Conservation (phyloP, 495 filamentous ascomycete genomes). For the Cercophora newfieldiana region DNA sequence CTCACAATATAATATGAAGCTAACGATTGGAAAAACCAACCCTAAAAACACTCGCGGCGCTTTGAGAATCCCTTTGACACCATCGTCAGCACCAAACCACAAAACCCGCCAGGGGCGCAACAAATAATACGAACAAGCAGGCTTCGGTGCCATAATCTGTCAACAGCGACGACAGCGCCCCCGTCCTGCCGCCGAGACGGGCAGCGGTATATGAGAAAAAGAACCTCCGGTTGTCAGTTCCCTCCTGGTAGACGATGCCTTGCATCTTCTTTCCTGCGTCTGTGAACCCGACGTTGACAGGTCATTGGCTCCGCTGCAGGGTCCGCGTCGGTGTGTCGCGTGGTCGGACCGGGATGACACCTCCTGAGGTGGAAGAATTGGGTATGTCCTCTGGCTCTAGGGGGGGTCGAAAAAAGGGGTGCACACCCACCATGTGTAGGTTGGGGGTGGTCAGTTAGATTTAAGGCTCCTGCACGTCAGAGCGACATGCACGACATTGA, state of each 20-base stretch:
- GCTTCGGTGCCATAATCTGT: conserved; percentile 14
- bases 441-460: conserved; percentile 8
- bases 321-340: neutral
- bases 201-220: neutral
- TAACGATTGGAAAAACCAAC: conserved; percentile 25
- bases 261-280: neutral
- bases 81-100: conserved; percentile 6
- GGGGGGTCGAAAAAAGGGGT: conserved; percentile 1
- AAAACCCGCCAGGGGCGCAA: conserved; percentile 5
- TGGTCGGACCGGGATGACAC: conserved; percentile 14
- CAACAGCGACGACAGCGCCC: no score
- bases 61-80: conserved; percentile 27
- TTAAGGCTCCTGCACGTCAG: conserved; percentile 6
- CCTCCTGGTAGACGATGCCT: neutral
- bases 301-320: conserved; percentile 1
- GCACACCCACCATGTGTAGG: conserved; percentile 4
- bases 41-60: conserved; percentile 29
- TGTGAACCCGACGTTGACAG: neutral
- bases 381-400: neutral
- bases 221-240: neutral
- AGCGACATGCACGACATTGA: conserved; percentile 3
- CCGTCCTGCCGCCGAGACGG: neutral
- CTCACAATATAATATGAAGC: conserved; percentile 27
- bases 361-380: neutral
- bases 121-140: conserved; percentile 11